Percentiles rank a stretch among this genome's conserved stretches.
These are phyloP conservation scores for Neofusicoccum umdonicola DNA, from an alignment of 2,329 filamentous ascomycete species.

Conservation along the genomic window DNA sequence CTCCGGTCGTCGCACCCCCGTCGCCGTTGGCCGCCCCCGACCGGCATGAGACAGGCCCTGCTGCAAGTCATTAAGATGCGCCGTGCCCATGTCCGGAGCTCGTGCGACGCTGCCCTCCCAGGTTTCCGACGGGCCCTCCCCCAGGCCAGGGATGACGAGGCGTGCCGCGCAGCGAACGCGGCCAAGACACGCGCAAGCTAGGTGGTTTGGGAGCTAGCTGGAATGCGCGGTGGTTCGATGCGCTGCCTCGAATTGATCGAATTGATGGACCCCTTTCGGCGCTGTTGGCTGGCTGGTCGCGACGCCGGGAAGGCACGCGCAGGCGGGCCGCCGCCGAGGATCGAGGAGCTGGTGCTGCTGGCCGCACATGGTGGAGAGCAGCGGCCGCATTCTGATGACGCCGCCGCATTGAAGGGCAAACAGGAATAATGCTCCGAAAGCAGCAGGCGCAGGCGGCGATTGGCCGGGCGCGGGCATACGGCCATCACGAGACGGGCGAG, in stretches of 20 bases:
- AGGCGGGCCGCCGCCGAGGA: background rate
- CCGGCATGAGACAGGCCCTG: conserved; percentile 11
- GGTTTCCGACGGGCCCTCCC: background rate
- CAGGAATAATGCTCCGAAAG: background rate
- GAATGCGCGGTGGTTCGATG: conserved; percentile 15
- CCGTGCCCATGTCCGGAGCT: conserved; percentile 13
- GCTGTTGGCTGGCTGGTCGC: background rate
- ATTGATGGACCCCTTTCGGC: conserved; percentile 8
- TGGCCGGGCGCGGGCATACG: background rate
- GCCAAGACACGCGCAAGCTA: conserved; percentile 12
- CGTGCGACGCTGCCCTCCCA: conserved; percentile 16
- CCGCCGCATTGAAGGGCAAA: background rate
- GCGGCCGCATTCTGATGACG: background rate
- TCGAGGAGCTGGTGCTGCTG: conserved; percentile 4
- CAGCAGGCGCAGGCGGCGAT: background rate
- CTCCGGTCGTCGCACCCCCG: background rate
- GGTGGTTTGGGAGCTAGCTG: conserved; percentile 11
- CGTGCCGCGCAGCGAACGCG: conserved; percentile 10
- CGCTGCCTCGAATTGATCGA: conserved; percentile 15
- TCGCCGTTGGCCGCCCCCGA: background rate
- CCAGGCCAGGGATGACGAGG: conserved; percentile 11
- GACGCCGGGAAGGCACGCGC: background rate
- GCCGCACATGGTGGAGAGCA: no score
- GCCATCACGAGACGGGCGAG: conserved; percentile 12
- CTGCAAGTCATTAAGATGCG: conserved; percentile 18